These are phyloP conservation scores for Nicotiana rustica DNA, from an alignment of 305 asterid genomes.

Conservation along the genomic window DNA sequence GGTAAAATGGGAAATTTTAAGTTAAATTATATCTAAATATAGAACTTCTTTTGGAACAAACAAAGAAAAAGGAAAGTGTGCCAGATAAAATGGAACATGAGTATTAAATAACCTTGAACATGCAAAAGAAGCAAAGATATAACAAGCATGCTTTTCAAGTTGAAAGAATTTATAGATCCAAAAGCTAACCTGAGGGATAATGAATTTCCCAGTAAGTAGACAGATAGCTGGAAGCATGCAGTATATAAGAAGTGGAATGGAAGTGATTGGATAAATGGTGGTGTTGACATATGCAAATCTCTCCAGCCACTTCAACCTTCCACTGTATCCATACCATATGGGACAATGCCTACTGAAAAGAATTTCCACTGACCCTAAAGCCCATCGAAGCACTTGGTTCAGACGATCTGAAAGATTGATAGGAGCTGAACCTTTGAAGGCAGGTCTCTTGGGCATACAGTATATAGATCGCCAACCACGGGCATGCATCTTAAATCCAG, in stretches of 20 bases:
- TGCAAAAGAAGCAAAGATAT: slow-evolving; percentile 6
- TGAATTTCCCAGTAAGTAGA: slow-evolving; percentile 88
- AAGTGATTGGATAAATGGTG: slow-evolving; percentile 87
- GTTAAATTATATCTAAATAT: background rate
- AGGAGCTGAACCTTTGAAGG: slow-evolving; percentile 98
- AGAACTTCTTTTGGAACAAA: background rate
- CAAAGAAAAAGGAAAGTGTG: background rate
- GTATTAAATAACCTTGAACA: slow-evolving; percentile 4
- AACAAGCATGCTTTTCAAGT: background rate
- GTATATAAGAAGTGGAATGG: slow-evolving; percentile 84
- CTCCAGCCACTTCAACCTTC: slow-evolving; percentile 93
- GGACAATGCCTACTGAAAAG: slow-evolving; percentile 95
- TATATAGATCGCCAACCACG: slow-evolving; percentile 99
- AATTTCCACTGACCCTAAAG: slow-evolving; percentile 95
- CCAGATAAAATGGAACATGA: background rate
- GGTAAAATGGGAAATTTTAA: slow-evolving; percentile 5
- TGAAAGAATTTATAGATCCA: slow-evolving; percentile 7
- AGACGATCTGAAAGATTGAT: slow-evolving; percentile 97
- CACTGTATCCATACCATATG: slow-evolving; percentile 89
- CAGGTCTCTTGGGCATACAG: slow-evolving; percentile 94
- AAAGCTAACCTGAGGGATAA: slow-evolving; percentile 84
- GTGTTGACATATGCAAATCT: slow-evolving; percentile 93
- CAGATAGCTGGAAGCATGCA: slow-evolving; percentile 95
- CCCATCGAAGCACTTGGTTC: slow-evolving; percentile 99
- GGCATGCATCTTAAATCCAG: slow-evolving; percentile 99